These are phyloP conservation scores for Colletotrichum truncatum DNA, from an alignment of 2,329 filamentous ascomycete genomes.

Conservation along the genomic window DNA sequence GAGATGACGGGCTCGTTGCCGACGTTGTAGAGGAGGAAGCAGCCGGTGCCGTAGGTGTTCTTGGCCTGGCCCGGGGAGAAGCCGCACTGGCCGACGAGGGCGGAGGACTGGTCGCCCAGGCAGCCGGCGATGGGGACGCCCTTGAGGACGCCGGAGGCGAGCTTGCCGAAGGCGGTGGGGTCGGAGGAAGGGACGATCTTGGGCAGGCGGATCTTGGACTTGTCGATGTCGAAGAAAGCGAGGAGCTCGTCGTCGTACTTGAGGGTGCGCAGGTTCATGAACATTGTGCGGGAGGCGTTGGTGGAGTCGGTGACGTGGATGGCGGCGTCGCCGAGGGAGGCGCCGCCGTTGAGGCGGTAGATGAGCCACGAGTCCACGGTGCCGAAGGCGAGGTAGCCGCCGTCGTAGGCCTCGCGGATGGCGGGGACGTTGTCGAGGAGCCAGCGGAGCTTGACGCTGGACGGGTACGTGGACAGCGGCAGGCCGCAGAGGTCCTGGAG, in stretches of 20 bases:
- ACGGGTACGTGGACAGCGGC: slow-evolving; percentile 88
- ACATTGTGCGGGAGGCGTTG: slow-evolving; percentile 93
- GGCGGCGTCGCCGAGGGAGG: slow-evolving; percentile 60
- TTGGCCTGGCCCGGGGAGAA: slow-evolving; percentile 86
- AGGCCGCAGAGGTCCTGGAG: slow-evolving; percentile 79
- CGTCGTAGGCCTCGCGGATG: slow-evolving; percentile 80
- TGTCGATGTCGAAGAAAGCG: slow-evolving; percentile 79
- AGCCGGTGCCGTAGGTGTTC: slow-evolving; percentile 92
- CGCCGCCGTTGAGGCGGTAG: slow-evolving; percentile 82
- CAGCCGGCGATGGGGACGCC: slow-evolving; percentile 84
- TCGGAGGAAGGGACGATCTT: slow-evolving; percentile 86
- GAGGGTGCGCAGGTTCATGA: slow-evolving; percentile 86
- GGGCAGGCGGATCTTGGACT: slow-evolving; percentile 77
- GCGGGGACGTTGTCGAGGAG: slow-evolving; percentile 76
- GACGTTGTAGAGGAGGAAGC: slow-evolving; percentile 90
- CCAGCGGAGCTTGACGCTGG: slow-evolving; percentile 87
- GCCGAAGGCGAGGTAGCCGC: slow-evolving; percentile 80
- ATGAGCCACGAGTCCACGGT: slow-evolving; percentile 91
- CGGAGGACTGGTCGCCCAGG: slow-evolving; percentile 86
- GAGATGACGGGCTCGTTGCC: slow-evolving; percentile 88
- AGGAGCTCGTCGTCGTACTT: slow-evolving; percentile 83
- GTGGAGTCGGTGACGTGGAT: slow-evolving; percentile 86
- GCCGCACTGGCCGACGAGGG: slow-evolving; percentile 85
- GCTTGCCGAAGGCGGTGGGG: slow-evolving; percentile 73
- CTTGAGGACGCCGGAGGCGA: slow-evolving; percentile 72